Percentiles rank a stretch among this genome's conserved stretches.
Evolutionary conservation across 2,329 filamentous ascomycete genomes (phyloP).

Genomic region (Hypomyces perniciosus): DNA sequence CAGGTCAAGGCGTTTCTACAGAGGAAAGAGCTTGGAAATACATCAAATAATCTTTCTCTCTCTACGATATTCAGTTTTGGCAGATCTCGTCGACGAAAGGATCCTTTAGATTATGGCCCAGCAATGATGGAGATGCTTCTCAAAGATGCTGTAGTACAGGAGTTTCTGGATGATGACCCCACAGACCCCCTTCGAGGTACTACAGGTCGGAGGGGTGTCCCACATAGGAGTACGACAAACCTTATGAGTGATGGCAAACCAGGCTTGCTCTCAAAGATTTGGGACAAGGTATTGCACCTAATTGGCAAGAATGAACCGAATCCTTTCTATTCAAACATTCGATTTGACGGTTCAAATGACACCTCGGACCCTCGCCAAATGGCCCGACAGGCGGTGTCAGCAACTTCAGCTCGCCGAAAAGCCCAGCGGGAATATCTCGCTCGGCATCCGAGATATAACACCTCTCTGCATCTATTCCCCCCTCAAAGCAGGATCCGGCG

Average conservation of each 20-base stretch:
- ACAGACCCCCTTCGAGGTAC: conserved; percentile 25
- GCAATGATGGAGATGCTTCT: conserved; percentile 93
- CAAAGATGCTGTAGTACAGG: conserved; percentile 89
- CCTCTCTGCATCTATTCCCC: conserved; percentile 79
- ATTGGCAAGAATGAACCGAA: conserved; percentile 72
- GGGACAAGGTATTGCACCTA: conserved; percentile 52
- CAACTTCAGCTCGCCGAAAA: conserved; percentile 73
- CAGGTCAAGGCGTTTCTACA: conserved; percentile 94
- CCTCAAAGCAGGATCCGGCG: conserved; percentile 72
- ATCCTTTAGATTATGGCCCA: conserved; percentile 86
- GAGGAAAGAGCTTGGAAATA: conserved; percentile 74
- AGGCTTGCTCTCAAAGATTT: conserved; percentile 54
- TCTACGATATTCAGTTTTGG: conserved; percentile 63
- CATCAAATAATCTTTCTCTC: conserved; percentile 68
- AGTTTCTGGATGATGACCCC: conserved; percentile 79
- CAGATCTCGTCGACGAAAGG: conserved; percentile 56
- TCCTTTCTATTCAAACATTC: conserved; percentile 78
- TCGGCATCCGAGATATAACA: conserved; percentile 86
- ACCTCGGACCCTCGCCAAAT: conserved; percentile 78
- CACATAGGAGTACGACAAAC: conserved; percentile 28
- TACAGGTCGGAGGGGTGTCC: conserved; percentile 25
- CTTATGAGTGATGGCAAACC: conserved; percentile 43
- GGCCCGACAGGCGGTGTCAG: conserved; percentile 83
- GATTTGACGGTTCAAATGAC: conserved; percentile 67
- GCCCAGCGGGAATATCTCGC: conserved; percentile 87